Evolutionary conservation across 1,284 basidiomycete genomes (phyloP).

Genomic region (Moesziomyces aphidis): DNA sequence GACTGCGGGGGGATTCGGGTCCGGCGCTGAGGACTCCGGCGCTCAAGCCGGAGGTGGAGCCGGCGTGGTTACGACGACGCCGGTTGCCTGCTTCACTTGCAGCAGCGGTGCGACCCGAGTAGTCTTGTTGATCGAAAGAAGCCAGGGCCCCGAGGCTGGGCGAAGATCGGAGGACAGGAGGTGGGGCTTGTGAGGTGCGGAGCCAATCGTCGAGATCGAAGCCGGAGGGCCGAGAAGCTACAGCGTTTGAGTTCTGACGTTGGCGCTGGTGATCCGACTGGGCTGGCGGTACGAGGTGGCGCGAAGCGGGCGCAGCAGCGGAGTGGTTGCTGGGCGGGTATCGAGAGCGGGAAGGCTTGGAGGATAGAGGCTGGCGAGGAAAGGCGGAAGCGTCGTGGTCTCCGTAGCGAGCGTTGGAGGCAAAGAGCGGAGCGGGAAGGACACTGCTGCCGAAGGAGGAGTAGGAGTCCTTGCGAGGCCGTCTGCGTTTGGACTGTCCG

Average conservation of each 20-base stretch:
- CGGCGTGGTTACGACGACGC: slow-evolving; percentile 18
- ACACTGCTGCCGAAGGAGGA: slow-evolving; percentile 52
- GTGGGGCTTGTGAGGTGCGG: slow-evolving; percentile 12
- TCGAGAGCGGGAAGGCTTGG: slow-evolving; percentile 21
- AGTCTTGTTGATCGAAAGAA: slow-evolving; percentile 17
- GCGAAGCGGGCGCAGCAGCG: slow-evolving; percentile 20
- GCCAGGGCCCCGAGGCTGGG: slow-evolving; percentile 41
- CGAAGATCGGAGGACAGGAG: slow-evolving; percentile 21
- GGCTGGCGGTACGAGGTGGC: slow-evolving; percentile 20
- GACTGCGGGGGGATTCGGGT: slow-evolving; percentile 34
- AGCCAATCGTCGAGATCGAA: slow-evolving; percentile 45
- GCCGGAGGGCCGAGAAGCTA: slow-evolving; percentile 32
- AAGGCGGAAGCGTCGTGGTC: slow-evolving; percentile 13
- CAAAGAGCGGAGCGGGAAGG: slow-evolving; percentile 31
- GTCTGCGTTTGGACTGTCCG: slow-evolving; percentile 31
- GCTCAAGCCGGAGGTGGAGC: slow-evolving; percentile 45
- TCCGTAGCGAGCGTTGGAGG: slow-evolving; percentile 20
- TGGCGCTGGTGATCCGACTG: slow-evolving; percentile 20
- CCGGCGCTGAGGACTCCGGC: slow-evolving; percentile 47
- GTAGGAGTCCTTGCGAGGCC: slow-evolving; percentile 41
- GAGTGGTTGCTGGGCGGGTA: slow-evolving; percentile 50
- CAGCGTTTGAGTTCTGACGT: slow-evolving; percentile 12
- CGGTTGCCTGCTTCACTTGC: slow-evolving; percentile 46
- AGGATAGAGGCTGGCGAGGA: slow-evolving; percentile 3
- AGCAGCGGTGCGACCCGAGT: slow-evolving; percentile 18